phyloP scores from a whole-genome alignment of 2,329 filamentous ascomycete genomes.

The Nakataea oryzae region DNA sequence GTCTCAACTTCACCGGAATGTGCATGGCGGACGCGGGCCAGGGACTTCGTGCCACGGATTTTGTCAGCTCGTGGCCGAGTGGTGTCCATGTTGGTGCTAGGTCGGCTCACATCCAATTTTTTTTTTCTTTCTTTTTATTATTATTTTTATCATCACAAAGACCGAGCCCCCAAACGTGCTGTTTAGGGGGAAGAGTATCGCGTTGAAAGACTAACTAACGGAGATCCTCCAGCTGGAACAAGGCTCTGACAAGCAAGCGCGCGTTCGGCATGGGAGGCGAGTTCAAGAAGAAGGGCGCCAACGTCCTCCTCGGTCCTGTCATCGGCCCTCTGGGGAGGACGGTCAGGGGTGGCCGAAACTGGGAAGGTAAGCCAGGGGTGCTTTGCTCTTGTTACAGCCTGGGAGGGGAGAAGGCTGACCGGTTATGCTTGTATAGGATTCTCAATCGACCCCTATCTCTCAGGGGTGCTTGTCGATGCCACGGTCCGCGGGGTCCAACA shows the following conservation, averaged over 20 bases:
- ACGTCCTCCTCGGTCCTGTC: conserved; percentile 69
- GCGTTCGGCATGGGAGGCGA: conserved; percentile 68
- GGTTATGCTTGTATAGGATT: conserved; percentile 15
- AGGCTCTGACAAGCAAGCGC: conserved; percentile 54
- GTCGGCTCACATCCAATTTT: too few species aligned
- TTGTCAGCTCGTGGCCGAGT: conserved; percentile 29
- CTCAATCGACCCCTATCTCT: conserved; percentile 52
- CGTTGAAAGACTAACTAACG: neutral
- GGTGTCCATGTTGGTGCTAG: conserved; percentile 30
- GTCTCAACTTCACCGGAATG: conserved; percentile 31
- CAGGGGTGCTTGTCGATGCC: conserved; percentile 26
- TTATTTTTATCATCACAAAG: too few species aligned
- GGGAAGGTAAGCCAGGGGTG: conserved; percentile 27
- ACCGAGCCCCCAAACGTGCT: neutral
- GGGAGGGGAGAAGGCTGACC: conserved; percentile 2
- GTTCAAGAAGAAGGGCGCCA: conserved; percentile 66
- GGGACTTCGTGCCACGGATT: conserved; percentile 29
- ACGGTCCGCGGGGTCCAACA: conserved; percentile 62
- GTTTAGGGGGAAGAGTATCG: neutral
- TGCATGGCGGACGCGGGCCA: conserved; percentile 34
- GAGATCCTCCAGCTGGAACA: conserved; percentile 49
- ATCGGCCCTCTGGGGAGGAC: conserved; percentile 55
- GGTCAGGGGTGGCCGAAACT: conserved; percentile 52
- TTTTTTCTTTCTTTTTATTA: neutral
- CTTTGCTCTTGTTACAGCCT: neutral